These are phyloP conservation scores for Pseudogymnoascus sp. DNA, from an alignment of 2,329 filamentous ascomycete species.

Conservation along the genomic window DNA sequence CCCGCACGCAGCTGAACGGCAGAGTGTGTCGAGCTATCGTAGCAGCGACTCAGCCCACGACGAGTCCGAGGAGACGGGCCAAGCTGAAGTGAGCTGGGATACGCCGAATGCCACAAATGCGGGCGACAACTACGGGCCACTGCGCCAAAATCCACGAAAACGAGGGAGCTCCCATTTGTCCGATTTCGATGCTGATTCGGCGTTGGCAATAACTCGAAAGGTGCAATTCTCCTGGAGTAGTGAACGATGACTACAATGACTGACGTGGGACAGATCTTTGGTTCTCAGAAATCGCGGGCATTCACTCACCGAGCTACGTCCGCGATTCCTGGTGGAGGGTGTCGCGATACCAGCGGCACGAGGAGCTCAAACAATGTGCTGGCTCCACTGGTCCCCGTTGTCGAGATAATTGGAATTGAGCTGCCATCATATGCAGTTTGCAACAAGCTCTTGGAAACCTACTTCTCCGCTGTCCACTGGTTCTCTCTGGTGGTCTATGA, in stretches of 20 bases:
- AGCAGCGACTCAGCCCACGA: not conserved
- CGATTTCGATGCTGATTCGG: conserved; percentile 28
- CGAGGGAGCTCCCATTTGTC: conserved; percentile 5
- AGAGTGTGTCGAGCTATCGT: not conserved
- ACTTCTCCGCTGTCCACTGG: conserved; percentile 38
- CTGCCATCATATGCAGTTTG: conserved; percentile 28
- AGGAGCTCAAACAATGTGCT: conserved; percentile 19
- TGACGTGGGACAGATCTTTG: conserved; percentile 20
- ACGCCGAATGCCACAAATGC: not conserved
- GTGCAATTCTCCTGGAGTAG: not conserved
- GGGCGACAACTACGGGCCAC: not conserved
- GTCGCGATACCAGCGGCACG: conserved; percentile 9
- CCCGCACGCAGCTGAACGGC: not conserved
- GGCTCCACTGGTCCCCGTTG: conserved; percentile 17
- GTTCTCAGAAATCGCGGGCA: conserved; percentile 24
- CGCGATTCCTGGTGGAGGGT: conserved; percentile 30
- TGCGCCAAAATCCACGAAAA: not conserved
- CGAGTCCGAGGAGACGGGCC: not conserved
- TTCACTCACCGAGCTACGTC: conserved; percentile 27
- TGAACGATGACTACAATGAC: not conserved
- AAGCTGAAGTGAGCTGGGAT: not conserved
- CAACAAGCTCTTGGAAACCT: conserved; percentile 32
- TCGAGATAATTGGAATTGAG: conserved; percentile 21
- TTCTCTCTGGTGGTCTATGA: conserved; percentile 38
- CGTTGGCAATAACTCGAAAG: conserved; percentile 30